Base-by-base conservation (phyloP, 257 asterid genomes). In the Gentiana macrophylla region DNA sequence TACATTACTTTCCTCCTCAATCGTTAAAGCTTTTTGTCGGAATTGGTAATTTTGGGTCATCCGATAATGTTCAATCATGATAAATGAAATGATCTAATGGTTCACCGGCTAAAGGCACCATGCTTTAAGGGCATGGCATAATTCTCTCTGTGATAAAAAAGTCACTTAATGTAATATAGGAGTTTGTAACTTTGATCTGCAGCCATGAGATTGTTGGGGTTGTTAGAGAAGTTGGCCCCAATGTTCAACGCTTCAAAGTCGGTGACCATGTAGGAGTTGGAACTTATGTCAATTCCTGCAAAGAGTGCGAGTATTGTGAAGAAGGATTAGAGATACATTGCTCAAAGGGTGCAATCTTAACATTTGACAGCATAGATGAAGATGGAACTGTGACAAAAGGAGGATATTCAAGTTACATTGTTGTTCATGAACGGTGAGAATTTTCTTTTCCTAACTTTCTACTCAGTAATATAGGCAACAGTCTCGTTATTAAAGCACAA, bases 381-480 rank as follows among this genome's bases (percentile, higher is more conserved):
- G 98, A 91, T 62, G 98, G 96, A 35, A 78, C 95, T 37, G 67
- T 91, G 57, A 91, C 98, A 37, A 91, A 83, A 73, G 98, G 98
- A 34, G 98, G 98, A 53, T 91, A 91, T 71, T 84, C 95, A 3
- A 76, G 71, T 68, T 63, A 62, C 77, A 82, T 83, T 50, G 93
- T 91, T 10, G 95, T 79, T 53, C 85, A 78, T 47, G 76, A 87
- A 72, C 77, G 95, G 98, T 84, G 57, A 53, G 60, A 65, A 9
- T 11, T 43, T 70, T 13, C 10, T 62, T 48, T 44, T 55, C 50
- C 52, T 8, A 15, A 41, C 32, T 38, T 9, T 32, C 54, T 50
- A 11, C 1, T 3, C 9, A 32, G 48, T 13, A 46, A 49, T 44
- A 9, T 32, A 35, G 15, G 3, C 32, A 4, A 12, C 49, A 32